Conservation (phyloP, 495 filamentous ascomycete species). For the Sporormia fimetaria region DNA sequence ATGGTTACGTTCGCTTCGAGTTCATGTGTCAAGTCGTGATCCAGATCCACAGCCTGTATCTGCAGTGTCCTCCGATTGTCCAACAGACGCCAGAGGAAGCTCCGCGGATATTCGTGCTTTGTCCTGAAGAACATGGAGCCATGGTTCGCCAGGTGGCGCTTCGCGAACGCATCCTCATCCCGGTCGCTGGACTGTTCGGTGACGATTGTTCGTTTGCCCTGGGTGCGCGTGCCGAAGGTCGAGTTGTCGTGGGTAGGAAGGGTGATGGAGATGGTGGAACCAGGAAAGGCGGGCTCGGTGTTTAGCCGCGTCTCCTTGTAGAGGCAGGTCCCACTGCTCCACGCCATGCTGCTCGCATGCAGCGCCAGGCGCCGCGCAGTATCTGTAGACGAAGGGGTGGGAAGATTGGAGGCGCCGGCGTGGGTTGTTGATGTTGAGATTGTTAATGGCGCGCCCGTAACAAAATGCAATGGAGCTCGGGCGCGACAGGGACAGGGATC, state of each 20-base stretch:
- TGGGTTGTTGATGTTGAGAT: slow-evolving; percentile 4
- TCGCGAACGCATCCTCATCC: slow-evolving; percentile 63
- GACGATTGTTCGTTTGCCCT: slow-evolving; percentile 31
- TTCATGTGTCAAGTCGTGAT: slow-evolving; percentile 50
- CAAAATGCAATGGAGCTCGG: slow-evolving; percentile 24
- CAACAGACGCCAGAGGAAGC: slow-evolving; percentile 81
- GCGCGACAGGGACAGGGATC: background rate
- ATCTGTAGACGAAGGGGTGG: background rate
- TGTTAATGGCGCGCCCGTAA: slow-evolving; percentile 10
- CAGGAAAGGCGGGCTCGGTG: slow-evolving; percentile 58
- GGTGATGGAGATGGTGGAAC: slow-evolving; percentile 60
- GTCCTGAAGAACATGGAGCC: slow-evolving; percentile 77
- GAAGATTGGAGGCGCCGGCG: slow-evolving; percentile 2
- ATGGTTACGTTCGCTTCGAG: slow-evolving; percentile 61
- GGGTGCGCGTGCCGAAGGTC: slow-evolving; percentile 28
- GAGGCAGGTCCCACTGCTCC: slow-evolving; percentile 31
- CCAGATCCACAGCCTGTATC: slow-evolving; percentile 71
- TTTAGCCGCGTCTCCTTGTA: slow-evolving; percentile 83
- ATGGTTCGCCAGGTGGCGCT: slow-evolving; percentile 60
- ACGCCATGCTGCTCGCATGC: slow-evolving; percentile 31
- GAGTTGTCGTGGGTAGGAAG: slow-evolving; percentile 45
- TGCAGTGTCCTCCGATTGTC: slow-evolving; percentile 70
- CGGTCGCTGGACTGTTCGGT: slow-evolving; percentile 41
- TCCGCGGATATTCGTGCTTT: slow-evolving; percentile 60
- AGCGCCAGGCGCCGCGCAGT: background rate